Base-by-base conservation (phyloP, 768 basidiomycete genomes). In the Boletus eberwhitei region DNA sequence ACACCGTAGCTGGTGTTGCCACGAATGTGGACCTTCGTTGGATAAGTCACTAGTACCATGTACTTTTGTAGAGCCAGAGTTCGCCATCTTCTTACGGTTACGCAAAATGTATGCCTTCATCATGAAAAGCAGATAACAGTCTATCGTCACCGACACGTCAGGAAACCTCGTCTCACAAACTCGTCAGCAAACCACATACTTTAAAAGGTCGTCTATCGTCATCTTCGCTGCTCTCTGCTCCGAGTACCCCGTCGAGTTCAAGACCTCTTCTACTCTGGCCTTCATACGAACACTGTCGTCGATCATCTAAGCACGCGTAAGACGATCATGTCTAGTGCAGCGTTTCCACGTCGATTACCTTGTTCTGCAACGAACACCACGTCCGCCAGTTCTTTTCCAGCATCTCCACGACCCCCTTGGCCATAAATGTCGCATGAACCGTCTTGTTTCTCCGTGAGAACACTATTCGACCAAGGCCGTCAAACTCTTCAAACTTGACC, bases 401-500 rank as follows among this genome's bases (percentile, higher is more conserved):
- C 90, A 98, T 90, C 62, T 93, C 89, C 68, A 90, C 80, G 32
- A 99, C 93, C 6, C 96, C 97, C 68, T 93, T 96, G 17, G 94
- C 94, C 77, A 83, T 83, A 68, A 99, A 98, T 61, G 86, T 91
- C 11, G 87, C 93, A 64, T 93, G 84, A 0, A 93, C 76, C 8
- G 85, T 92, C 74, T 97, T 98, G 69, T 98, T 98, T 61, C 88
- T 81, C 55, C 96, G 76, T 31, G 85, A 85, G 68, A 98, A 98
- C 37, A 97, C 74, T 52, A 98, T 93, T 41, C 97, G 80, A 44
- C 85, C 90, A 59, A 99, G 77, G 2, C 97, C 97, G 68, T 99
- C 97, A 66, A 98, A 98, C 72, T 99, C 97, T 64, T 95, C 95
- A 60, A 98, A 99, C 67, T 86, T 85, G 57, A 99, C 83, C 0